These are phyloP conservation scores for Actinomortierella ambigua DNA, from an alignment of 371 early-diverging fungal species.

Conservation along the genomic window DNA sequence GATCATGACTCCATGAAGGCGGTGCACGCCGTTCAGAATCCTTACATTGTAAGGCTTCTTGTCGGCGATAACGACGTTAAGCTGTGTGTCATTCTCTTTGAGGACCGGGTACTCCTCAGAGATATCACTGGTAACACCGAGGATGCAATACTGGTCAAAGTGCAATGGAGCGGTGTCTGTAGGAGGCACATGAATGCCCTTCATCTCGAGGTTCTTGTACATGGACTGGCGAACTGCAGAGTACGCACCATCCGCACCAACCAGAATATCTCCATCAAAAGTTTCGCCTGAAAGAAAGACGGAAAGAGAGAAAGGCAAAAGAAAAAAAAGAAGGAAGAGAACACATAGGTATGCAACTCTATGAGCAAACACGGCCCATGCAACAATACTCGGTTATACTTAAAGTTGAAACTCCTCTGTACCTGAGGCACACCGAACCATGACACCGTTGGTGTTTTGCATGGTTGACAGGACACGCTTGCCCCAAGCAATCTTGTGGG, in stretches of 20 bases:
- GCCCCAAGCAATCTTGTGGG: conserved; percentile 20
- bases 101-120: conserved; percentile 24
- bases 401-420: no score
- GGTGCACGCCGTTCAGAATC: neutral
- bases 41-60: conserved; percentile 38
- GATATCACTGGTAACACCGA: conserved; percentile 30
- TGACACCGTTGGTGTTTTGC: conserved; percentile 20
- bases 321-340: no score
- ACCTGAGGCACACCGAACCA: conserved; percentile 16
- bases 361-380: no score
- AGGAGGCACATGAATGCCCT: conserved; percentile 16
- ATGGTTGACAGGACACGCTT: conserved; percentile 30
- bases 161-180: conserved; percentile 33
- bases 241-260: conserved; percentile 41
- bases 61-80: conserved; percentile 34
- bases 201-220: conserved; percentile 29
- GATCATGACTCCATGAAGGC: no score
- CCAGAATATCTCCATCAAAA: conserved; percentile 34
- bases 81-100: conserved; percentile 9
- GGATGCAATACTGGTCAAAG: conserved; percentile 40
- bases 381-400: no score
- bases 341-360: no score
- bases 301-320: no score
- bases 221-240: conserved; percentile 32
- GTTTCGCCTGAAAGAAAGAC: conserved; percentile 10